phyloP scores from a whole-genome alignment of 139 green algal genomes.

The Coelastrella sp. region DNA sequence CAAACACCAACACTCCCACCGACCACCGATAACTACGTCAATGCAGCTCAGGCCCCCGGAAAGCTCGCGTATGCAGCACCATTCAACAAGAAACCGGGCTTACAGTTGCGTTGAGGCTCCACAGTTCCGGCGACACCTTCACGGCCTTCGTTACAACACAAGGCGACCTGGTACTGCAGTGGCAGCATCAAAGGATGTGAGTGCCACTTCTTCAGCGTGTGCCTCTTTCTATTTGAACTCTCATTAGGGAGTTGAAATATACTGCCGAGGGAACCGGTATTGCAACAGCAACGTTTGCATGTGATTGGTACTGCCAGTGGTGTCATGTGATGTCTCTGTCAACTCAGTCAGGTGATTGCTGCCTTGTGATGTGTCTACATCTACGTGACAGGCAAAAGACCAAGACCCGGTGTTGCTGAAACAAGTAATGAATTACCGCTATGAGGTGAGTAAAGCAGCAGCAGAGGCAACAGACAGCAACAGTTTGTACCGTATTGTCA shows the following conservation, averaged over 20 bases:
- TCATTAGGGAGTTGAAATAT: too few relatives aligned
- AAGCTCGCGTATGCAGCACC: background rate
- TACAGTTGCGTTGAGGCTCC: background rate
- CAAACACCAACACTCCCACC: slow-evolving; percentile 3
- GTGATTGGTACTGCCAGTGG: background rate
- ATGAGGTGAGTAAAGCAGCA: background rate
- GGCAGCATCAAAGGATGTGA: background rate
- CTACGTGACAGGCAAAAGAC: background rate
- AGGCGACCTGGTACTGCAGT: background rate
- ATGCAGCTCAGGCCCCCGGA: background rate
- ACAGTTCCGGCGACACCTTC: background rate
- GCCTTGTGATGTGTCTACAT: background rate
- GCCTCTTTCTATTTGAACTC: too few relatives aligned
- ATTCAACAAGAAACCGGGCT: background rate
- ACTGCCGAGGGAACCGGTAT: too few relatives aligned
- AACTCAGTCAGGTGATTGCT: too few relatives aligned
- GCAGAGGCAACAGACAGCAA: background rate
- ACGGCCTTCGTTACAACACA: background rate
- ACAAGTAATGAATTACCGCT: slow-evolving; percentile 31
- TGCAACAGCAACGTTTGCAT: background rate
- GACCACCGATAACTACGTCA: background rate
- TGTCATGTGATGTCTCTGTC: background rate
- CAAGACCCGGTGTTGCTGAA: background rate
- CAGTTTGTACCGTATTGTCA: background rate
- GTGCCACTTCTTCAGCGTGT: background rate